Percentiles rank a stretch among this genome's conserved stretches.
These are phyloP conservation scores for Pulveroboletus sp. DNA, from an alignment of 768 basidiomycete genomes.

Conservation along the genomic window DNA sequence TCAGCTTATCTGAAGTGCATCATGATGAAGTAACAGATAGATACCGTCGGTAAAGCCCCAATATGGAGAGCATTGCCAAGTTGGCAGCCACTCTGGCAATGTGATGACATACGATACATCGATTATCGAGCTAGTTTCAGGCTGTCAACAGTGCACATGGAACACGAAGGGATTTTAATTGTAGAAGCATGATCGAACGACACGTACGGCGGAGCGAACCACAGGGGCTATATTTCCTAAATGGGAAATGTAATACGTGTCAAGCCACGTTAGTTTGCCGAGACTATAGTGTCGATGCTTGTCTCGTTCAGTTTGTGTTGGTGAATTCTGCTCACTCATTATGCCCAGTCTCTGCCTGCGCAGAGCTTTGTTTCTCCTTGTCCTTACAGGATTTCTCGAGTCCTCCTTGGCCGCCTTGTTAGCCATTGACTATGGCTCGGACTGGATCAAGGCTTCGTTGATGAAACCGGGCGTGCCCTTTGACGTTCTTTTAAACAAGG, in stretches of 20 bases:
- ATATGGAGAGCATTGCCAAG: too few relatives aligned
- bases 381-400: conserved; percentile 21
- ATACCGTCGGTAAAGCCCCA: too few relatives aligned
- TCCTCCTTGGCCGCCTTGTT: conserved; percentile 72
- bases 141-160: too few relatives aligned
- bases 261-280: conserved; percentile 18
- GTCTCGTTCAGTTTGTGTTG: conserved; percentile 12
- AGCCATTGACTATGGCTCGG: conserved; percentile 97
- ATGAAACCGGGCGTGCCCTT: conserved; percentile 94
- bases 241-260: conserved; percentile 16
- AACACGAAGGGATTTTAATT: too few relatives aligned
- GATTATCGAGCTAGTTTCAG: too few relatives aligned
- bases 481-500: conserved; percentile 94
- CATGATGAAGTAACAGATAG: too few relatives aligned
- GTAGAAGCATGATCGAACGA: too few relatives aligned
- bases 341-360: conserved; percentile 25
- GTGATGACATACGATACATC: too few relatives aligned
- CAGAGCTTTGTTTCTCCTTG: conserved; percentile 25
- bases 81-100: too few relatives aligned
- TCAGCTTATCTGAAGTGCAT: too few relatives aligned
- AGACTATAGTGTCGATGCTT: conserved; percentile 1
- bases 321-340: conserved; percentile 12
- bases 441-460: conserved; percentile 95
- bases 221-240: conserved; percentile 2
- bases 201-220: background rate